Evolutionary conservation across 495 filamentous ascomycete genomes (phyloP).

Genomic region (Podospora fimiseda): DNA sequence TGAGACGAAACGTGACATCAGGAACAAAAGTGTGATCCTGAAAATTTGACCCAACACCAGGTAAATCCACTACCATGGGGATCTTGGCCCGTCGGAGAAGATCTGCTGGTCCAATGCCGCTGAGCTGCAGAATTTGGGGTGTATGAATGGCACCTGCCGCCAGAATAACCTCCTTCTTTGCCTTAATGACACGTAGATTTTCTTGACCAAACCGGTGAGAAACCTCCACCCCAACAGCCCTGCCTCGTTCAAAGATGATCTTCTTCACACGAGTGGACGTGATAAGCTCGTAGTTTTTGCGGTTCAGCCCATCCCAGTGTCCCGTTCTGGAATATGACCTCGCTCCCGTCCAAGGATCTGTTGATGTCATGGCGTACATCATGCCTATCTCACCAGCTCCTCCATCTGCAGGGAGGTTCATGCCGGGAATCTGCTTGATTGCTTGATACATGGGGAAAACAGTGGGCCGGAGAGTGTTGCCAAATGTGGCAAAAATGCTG

Average conservation of each 20-base stretch:
- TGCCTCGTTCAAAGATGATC: conserved; percentile 28
- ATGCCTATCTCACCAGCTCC: background rate
- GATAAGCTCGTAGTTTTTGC: conserved; percentile 35
- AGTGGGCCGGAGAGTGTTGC: background rate
- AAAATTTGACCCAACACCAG: conserved; percentile 51
- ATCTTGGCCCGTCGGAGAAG: conserved; percentile 38
- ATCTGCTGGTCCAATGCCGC: conserved; percentile 41
- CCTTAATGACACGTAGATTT: conserved; percentile 18
- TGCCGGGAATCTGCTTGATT: background rate
- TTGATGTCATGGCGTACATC: background rate
- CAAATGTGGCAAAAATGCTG: conserved; percentile 2
- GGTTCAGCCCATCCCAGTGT: conserved; percentile 13
- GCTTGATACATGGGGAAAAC: background rate
- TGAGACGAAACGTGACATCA: conserved; percentile 12
- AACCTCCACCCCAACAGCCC: conserved; percentile 21
- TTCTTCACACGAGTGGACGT: conserved; percentile 34
- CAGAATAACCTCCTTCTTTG: conserved; percentile 44
- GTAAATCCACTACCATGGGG: conserved; percentile 35
- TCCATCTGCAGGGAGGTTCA: background rate
- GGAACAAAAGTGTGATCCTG: conserved; percentile 45
- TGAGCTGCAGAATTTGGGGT: conserved; percentile 46
- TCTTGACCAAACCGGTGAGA: background rate
- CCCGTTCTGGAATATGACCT: conserved; percentile 2
- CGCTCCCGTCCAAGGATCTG: background rate
- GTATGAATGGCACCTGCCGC: conserved; percentile 46